Base-by-base conservation (phyloP, 1,284 basidiomycete genomes). In the Marasmius oreades region DNA sequence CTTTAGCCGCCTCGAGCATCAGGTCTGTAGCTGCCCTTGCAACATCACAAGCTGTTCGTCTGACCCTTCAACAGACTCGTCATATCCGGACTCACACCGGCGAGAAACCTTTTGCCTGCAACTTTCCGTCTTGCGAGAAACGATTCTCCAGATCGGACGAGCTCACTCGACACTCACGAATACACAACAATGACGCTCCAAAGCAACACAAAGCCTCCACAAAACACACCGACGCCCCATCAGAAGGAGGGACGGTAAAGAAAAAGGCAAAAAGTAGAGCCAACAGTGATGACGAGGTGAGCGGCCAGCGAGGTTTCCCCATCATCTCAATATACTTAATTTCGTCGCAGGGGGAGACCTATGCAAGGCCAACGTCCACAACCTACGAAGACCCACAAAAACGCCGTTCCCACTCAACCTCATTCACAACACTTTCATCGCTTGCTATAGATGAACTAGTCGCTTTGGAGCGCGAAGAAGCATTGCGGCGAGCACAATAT, bases 11-110 rank as follows among this genome's bases (percentile, higher is more conserved):
- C 81, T 96, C 20, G 94, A 96, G 72, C 94, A 97, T 71, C 93
- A 94, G 84, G 93, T 92, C 64, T 60, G 83, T 76, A 54, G 56
- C 56, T 59, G 34, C 59, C 36, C 67, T 34, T 43, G 22, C 51
- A 57, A 37, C 44, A 28, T 48, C 34, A 12, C 44, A 33, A 31
- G 34, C 47, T 26, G 47, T 46, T 54, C 5, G 52, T 54, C 52
- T 56, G 16, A 55, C 53, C 47, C 37, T 59, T 59, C 45, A 53
- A 45, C 72, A 98, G 91, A 99, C 95, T 20, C 89, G 96, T 57
- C 96, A 99, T 70, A 96, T 98, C 56, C 90, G 96, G 57, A 99
- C 95, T 0, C 96, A 99, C 72, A 99, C 96, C 0, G 96, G 96
- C 64, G 96, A 98, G 73, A 98, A 97, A 68, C 96, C 96, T 1